Conservation (phyloP, 2,329 filamentous ascomycete genomes). For the Neofusicoccum sp. region DNA sequence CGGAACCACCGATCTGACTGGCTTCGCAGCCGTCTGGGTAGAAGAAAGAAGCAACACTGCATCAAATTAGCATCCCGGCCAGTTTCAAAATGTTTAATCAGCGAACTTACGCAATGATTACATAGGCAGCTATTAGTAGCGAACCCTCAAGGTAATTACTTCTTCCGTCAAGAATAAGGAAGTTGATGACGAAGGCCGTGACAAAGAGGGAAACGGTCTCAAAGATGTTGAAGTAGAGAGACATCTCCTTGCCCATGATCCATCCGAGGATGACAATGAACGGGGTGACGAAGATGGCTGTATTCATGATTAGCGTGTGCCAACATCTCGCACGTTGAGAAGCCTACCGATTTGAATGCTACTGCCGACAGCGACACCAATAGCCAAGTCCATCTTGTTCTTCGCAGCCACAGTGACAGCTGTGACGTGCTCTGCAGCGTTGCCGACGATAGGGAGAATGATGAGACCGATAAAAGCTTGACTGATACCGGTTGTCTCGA, state of each 20-base stretch:
- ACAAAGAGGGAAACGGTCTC: conserved; percentile 74
- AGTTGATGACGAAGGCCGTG: conserved; percentile 80
- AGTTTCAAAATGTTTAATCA: no score
- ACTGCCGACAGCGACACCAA: conserved; percentile 75
- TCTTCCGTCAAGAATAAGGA: conserved; percentile 77
- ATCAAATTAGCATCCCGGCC: not conserved
- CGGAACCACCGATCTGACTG: conserved; percentile 46
- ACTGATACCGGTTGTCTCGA: conserved; percentile 58
- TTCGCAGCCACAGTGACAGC: conserved; percentile 77
- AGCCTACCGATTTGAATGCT: conserved; percentile 67
- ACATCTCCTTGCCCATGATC: conserved; percentile 72
- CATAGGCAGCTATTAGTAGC: conserved; percentile 72
- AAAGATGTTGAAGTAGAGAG: conserved; percentile 60
- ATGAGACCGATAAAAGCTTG: conserved; percentile 78
- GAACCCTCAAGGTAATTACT: conserved; percentile 81
- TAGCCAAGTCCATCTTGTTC: conserved; percentile 82
- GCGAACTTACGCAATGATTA: conserved; percentile 65
- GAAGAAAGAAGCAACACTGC: conserved; percentile 47
- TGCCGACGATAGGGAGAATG: conserved; percentile 78
- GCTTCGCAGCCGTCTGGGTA: conserved; percentile 45
- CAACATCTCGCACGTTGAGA: conserved; percentile 14
- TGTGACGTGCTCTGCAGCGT: conserved; percentile 78
- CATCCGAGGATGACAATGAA: conserved; percentile 75
- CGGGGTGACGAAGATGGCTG: conserved; percentile 73
- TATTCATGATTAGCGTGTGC: conserved; percentile 18